Evolutionary conservation across 2,329 filamentous ascomycete genomes (phyloP).

Genomic region (Colletotrichum siamense): DNA sequence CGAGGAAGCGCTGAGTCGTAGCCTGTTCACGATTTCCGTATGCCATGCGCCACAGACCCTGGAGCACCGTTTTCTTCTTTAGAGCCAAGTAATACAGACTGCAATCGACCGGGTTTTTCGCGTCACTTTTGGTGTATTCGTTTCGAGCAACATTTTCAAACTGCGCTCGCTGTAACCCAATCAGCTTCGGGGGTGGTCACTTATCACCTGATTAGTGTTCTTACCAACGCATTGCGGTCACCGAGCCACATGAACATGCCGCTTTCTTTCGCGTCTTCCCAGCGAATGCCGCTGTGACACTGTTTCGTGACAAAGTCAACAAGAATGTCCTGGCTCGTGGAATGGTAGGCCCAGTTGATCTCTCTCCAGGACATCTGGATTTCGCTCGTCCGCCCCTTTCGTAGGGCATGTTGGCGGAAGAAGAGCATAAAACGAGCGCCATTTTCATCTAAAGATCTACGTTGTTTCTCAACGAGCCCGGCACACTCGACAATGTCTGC

Average conservation of each 20-base stretch:
- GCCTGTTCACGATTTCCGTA: conserved; percentile 85
- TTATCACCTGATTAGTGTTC: conserved; percentile 27
- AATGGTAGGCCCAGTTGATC: conserved; percentile 86
- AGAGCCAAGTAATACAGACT: conserved; percentile 91
- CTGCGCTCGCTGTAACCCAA: conserved; percentile 64
- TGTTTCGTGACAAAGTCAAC: conserved; percentile 82
- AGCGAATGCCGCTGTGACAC: conserved; percentile 79
- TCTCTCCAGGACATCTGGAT: conserved; percentile 77
- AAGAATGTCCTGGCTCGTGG: conserved; percentile 86
- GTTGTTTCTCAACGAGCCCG: conserved; percentile 83
- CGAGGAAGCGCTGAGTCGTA: conserved; percentile 78
- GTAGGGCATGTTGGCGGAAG: conserved; percentile 80
- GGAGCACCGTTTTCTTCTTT: conserved; percentile 86
- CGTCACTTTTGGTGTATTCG: conserved; percentile 87
- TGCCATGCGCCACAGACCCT: conserved; percentile 95
- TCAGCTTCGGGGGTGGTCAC: neutral
- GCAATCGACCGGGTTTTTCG: conserved; percentile 90
- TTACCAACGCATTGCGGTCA: conserved; percentile 76
- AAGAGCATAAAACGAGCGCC: conserved; percentile 87
- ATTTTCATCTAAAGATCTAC: conserved; percentile 89
- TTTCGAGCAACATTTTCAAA: conserved; percentile 92
- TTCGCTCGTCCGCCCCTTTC: conserved; percentile 68
- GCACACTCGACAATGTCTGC: conserved; percentile 86
- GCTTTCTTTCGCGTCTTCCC: conserved; percentile 84
- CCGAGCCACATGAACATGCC: conserved; percentile 96